Evolutionary conservation across 2,329 filamentous ascomycete genomes (phyloP), one percentile per base, ranked within the genome.

Genomic region (Leptographium galeiforme): DNA sequence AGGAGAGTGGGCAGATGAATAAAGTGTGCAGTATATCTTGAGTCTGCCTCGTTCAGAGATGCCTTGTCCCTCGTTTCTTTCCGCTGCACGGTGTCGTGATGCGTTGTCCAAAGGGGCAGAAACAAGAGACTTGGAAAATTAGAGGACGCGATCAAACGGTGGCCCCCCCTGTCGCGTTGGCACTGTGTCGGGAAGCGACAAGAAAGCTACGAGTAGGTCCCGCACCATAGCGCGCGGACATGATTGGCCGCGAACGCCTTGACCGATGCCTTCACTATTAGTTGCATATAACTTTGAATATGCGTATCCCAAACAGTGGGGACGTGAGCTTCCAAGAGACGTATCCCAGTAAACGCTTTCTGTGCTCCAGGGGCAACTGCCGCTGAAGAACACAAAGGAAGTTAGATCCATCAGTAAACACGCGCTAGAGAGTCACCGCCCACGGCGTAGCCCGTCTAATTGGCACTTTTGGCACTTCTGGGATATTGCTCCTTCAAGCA

Each of bases 101-200:
- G 47, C 36, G 16, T 36, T 36, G 33, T 39, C 18, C 47, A 43
- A 19, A 33, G 13, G 16, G 18, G 13, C 13, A 50, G 19, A 33
- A 14, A 34, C 8, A 45, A 10, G 30, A 36, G 38, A 33, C 32
- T 13, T 40, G 13, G 13, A 41, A 48, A 39, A 39, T 13, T 34
- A 19, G n/a, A 40, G 36, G 58, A 61, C 60, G 59, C 60, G 60
- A 60, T 60, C 57, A 55, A 54, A 54, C 56, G 53, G 47, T 25
- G 58, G 14, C 19, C 30, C 13, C 51, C 52, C 53, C 46, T 60
- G 61, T 60, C 59, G 59, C 59, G 59, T 52, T 56, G 52, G 49
- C 52, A 56, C 57, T 62, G 58, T 57, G 59, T 60, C 58, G 60
- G 59, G 60, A 50, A 59, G 56, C 18, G 18, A 44, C 51, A 51